Evolutionary conservation across 208 protist genomes (phyloP).

Genomic region (Wallacemonas sp.): DNA sequence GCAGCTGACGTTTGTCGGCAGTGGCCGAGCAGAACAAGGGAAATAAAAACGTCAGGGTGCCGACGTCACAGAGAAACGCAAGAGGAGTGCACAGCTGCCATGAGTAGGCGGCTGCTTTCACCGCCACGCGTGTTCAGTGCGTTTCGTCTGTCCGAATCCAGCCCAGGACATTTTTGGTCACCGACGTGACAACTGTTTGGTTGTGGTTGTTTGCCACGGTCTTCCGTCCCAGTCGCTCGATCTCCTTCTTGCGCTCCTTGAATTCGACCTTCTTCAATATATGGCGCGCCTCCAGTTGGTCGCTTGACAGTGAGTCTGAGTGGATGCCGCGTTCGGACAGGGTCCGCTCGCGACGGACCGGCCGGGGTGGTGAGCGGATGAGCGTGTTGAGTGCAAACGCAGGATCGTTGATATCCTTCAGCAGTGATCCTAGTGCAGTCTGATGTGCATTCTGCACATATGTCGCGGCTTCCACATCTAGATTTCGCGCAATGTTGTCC

Average conservation of each 20-base stretch:
- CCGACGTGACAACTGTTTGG: constrained; percentile 60
- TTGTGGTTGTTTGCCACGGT: constrained; percentile 58
- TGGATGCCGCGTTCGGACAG: constrained; percentile 70
- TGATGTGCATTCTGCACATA: constrained; percentile 62
- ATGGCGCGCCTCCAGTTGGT: constrained; percentile 80
- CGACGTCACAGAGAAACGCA: too few species aligned
- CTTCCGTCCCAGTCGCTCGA: constrained; percentile 64
- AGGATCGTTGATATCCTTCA: constrained; percentile 54
- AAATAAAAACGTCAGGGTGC: too few species aligned
- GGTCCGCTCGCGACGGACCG: constrained; percentile 31
- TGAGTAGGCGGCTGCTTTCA: too few species aligned
- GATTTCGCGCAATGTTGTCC: constrained; percentile 87
- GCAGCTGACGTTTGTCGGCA: too few species aligned
- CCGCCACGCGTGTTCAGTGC: too few species aligned
- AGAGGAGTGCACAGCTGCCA: too few species aligned
- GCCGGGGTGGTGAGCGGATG: constrained; percentile 41
- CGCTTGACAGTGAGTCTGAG: constrained; percentile 44
- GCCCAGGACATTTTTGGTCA: constrained; percentile 81
- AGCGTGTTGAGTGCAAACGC: constrained; percentile 41
- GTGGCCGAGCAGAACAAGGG: too few species aligned
- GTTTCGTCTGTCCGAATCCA: constrained; percentile 73
- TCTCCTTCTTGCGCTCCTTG: constrained; percentile 59
- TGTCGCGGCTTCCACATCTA: constrained; percentile 50
- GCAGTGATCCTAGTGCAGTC: constrained; percentile 30
- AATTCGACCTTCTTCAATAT: constrained; percentile 77